Percentiles rank a stretch among this genome's conserved stretches.
Conservation (phyloP, 2,329 filamentous ascomycete genomes). For the Paradendryphiella salina region DNA sequence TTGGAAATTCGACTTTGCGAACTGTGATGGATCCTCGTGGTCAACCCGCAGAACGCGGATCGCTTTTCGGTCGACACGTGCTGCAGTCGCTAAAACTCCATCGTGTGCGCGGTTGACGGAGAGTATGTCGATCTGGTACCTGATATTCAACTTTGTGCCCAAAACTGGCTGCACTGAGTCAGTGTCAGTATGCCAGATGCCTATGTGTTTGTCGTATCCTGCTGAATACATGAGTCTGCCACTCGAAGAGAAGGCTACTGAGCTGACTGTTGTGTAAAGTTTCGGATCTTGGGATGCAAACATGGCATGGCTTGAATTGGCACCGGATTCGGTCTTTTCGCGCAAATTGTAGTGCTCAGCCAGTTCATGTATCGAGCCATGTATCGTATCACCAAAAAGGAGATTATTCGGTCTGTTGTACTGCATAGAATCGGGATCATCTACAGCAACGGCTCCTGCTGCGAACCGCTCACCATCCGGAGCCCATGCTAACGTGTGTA, state of each 20-base stretch:
- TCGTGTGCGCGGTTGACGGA: conserved; percentile 44
- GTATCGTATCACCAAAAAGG: conserved; percentile 54
- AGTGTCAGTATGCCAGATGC: conserved; percentile 45
- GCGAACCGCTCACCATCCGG: conserved; percentile 59
- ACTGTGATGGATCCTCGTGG: conserved; percentile 16
- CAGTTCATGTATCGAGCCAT: conserved; percentile 55
- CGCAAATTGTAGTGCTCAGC: conserved; percentile 57
- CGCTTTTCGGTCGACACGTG: conserved; percentile 39
- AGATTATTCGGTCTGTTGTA: conserved; percentile 64
- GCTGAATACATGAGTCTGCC: conserved; percentile 56
- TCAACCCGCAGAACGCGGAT: conserved; percentile 40
- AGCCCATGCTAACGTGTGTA: conserved; percentile 61
- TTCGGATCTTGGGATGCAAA: conserved; percentile 55
- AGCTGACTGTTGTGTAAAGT: conserved; percentile 61
- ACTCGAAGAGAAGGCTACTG: conserved; percentile 56
- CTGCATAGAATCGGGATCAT: conserved; percentile 60
- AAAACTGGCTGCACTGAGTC: conserved; percentile 30
- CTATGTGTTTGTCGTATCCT: conserved; percentile 58
- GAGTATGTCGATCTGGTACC: conserved; percentile 57
- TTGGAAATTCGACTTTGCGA: conserved; percentile 21
- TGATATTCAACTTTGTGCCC: conserved; percentile 46
- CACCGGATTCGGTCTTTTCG: conserved; percentile 43
- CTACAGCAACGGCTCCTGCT: conserved; percentile 60
- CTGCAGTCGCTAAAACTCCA: conserved; percentile 56
- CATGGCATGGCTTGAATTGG: conserved; percentile 53